Base-by-base conservation (phyloP, 768 basidiomycete species). In the Hebeloma cylindrosporum region DNA sequence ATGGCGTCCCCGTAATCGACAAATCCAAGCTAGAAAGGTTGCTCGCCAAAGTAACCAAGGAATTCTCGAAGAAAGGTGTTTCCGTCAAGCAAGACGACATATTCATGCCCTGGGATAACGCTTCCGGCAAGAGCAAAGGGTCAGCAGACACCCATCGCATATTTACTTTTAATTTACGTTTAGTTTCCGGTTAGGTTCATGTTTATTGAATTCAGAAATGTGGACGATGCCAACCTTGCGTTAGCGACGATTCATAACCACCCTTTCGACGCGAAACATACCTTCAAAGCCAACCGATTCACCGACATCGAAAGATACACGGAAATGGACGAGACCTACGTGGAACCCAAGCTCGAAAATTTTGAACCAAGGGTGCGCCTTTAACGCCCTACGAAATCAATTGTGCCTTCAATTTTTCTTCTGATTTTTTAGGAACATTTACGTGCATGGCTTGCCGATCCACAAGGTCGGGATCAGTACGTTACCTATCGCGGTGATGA, bases 361-460 rank as follows among this genome's bases (percentile, higher is more conserved):
- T 96, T 85, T 62, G 72, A 71, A 37, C 74, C 90, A 27, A 83
- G 85, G 69, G 93, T 92, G 51, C 23, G 71, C 49, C 17, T 37
- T 21, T 40, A 5, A 4, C 14, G 38, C 8, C 14, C 34, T 38
- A 33, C 26, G 23, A 30, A 11, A 7, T 23, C 16, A 23, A 31
- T 38, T 20, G 30, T 25, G 25, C 37, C 18, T 16, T 22, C 41
- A 11, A 47, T 40, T 39, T 22, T 23, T 47, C 45, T 45, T 47
- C 53, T n/a, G n/a, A n/a, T n/a, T n/a, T n/a, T n/a, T n/a, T n/a
- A 97, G 93, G 96, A 97, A 63, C 94, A 99, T 70, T 78, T 97
- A 50, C 82, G 91, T 35, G 88, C 90, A 40, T 99, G 95, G 94
- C 78, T 98, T 41, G 90, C 83, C 18, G 96, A 99, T 67, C 74